These are phyloP conservation scores for Sporisorium iseilematis-ciliati DNA, from an alignment of 1,284 basidiomycete genomes.

Conservation along the genomic window DNA sequence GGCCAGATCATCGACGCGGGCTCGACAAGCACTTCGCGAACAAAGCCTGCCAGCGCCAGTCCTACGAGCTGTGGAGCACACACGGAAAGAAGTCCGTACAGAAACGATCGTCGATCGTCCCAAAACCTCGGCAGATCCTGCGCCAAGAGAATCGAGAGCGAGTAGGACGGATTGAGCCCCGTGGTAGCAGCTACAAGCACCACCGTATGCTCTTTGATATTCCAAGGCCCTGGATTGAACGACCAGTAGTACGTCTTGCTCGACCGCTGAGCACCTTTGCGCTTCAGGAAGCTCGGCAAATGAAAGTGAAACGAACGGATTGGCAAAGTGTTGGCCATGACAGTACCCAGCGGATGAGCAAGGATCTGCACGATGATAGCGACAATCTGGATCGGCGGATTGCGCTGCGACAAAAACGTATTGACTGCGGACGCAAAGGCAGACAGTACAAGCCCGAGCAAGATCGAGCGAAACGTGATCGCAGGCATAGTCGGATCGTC, in stretches of 20 bases:
- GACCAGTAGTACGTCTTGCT: conserved; percentile 18
- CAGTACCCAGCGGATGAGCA: conserved; percentile 54
- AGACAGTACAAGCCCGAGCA: conserved; percentile 55
- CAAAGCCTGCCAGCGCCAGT: conserved; percentile 57
- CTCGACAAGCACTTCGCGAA: conserved; percentile 53
- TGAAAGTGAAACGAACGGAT: conserved; percentile 33
- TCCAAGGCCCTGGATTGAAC: conserved; percentile 65
- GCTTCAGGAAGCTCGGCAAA: conserved; percentile 8
- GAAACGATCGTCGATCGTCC: conserved; percentile 67
- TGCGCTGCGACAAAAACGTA: conserved; percentile 59
- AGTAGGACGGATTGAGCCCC: conserved; percentile 45
- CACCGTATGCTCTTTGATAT: conserved; percentile 66
- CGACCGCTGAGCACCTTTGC: background rate
- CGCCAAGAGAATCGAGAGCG: conserved; percentile 75
- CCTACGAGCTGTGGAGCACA: conserved; percentile 72
- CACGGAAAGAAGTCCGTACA: conserved; percentile 70
- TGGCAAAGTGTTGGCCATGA: conserved; percentile 54
- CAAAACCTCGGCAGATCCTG: conserved; percentile 69
- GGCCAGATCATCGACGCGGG: conserved; percentile 67
- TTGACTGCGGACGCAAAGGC: conserved; percentile 59
- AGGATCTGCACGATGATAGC: conserved; percentile 57
- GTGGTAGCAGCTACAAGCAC: conserved; percentile 49
- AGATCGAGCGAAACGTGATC: conserved; percentile 60
- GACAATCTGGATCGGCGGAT: conserved; percentile 58
- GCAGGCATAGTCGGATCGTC: conserved; percentile 63